Evolutionary conservation across 768 basidiomycete species (phyloP), one percentile per base, ranked within the genome.

Genomic region (Phanerochaete carnosa): DNA sequence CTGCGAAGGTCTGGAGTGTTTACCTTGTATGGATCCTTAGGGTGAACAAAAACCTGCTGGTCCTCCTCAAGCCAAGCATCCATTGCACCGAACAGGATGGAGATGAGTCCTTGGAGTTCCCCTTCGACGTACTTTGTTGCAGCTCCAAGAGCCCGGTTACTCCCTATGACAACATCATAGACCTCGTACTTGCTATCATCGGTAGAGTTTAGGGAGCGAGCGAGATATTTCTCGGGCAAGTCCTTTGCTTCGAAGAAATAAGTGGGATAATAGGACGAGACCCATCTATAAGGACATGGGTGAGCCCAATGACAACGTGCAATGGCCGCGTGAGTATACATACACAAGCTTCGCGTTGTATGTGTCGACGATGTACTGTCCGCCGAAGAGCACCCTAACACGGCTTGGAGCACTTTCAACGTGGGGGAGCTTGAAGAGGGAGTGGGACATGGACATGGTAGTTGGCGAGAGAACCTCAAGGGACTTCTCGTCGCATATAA

Each of bases 1-100:
- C n/a, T n/a, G n/a, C n/a, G n/a, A n/a, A n/a, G n/a, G n/a, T n/a
- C 39, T 12, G 39, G 39, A 28, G 26, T 47, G 60, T 68, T 45
- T 2, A 86, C 87, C 77, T 89, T 88, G 72, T 86, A 89, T 1
- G 86, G 86, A 68, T 89, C 86, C 65, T 83, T 87, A 8, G 85
- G 83, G 61, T 89, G 87, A 1, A 78, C 74, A 59, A 77, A 83
- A 32, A 88, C 78, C 58, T 82, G 70, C 51, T 89, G 85, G 52
- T 87, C 86, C 66, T 88, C 86, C 73, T 88, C 86, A 55, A 87
- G 85, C 87, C 87, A 88, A 2, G 79, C 78, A 62, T 86, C 86
- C 66, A 80, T 78, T 19, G 77, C 78, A 15, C 71, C 70, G 55
- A 85, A 86, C 13, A 68, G 67, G 60, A 89, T 67, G 50, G 77